Conservation (phyloP, 306 rosid species). For the Lathyrus sativus region DNA sequence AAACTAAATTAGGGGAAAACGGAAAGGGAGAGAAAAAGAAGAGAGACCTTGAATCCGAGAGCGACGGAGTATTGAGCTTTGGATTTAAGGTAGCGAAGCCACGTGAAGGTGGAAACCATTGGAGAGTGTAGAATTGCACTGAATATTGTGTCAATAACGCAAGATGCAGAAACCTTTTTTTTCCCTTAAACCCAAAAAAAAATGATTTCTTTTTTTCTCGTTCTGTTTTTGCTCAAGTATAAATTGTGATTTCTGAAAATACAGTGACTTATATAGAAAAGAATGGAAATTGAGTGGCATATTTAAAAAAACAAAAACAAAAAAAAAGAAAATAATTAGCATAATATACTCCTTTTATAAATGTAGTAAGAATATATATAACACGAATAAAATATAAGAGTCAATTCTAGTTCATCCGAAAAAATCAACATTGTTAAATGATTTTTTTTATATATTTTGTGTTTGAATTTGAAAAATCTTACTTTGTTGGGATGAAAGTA, state of each 20-base stretch:
- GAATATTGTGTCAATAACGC: constrained; percentile 4
- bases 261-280: not conserved
- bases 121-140: constrained; percentile 12
- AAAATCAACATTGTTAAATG: too few relatives aligned
- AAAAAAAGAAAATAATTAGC: too few relatives aligned
- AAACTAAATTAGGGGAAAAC: not conserved
- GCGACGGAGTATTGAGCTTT: constrained; percentile 60
- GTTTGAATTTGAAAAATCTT: too few relatives aligned
- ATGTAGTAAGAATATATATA: too few relatives aligned
- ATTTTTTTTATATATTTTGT: too few relatives aligned
- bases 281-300: too few relatives aligned
- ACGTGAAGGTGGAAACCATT: constrained; percentile 65
- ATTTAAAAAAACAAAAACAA: too few relatives aligned
- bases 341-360: too few relatives aligned
- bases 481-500: too few relatives aligned
- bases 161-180: not conserved
- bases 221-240: not conserved
- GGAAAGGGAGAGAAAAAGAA: not conserved
- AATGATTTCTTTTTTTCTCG: not conserved
- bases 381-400: too few relatives aligned
- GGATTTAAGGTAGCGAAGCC: constrained; percentile 59
- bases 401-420: too few relatives aligned
- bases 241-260: not conserved
- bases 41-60: constrained; percentile 63
- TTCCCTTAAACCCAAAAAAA: constrained; percentile 24